Evolutionary conservation across 345 rosid species (phyloP).

Genomic region (Lenwebbia sp.): DNA sequence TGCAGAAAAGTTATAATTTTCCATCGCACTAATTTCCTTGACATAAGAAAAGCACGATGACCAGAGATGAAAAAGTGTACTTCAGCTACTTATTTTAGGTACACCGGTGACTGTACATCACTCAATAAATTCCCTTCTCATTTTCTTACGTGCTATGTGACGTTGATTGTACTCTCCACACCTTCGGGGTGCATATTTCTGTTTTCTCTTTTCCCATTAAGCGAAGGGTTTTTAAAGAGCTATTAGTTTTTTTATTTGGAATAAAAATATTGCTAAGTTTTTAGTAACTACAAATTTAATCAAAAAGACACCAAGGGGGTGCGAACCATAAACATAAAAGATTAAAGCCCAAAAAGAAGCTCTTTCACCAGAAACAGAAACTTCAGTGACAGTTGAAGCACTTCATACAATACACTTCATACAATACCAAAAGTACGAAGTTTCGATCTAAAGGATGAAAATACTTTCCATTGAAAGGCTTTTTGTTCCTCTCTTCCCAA

Average conservation of each 20-base stretch:
- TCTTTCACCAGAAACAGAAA: not conserved
- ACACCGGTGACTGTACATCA: not conserved
- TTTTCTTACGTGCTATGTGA: not conserved
- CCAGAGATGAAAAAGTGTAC: not conserved
- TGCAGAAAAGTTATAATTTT: not conserved
- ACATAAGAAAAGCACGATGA: not conserved
- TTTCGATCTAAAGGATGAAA: not conserved
- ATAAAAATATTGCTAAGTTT: not conserved
- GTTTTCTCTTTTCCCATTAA: not conserved
- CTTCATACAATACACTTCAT: not conserved
- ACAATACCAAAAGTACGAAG: not conserved
- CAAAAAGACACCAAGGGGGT: not conserved
- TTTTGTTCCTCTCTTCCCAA: not conserved
- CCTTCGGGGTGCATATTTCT: not conserved
- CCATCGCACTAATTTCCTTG: not conserved
- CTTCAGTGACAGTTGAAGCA: not conserved
- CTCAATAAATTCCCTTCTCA: not conserved
- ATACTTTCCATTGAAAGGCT: not conserved
- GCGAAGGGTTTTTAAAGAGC: not conserved
- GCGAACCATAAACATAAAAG: not conserved
- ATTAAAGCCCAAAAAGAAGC: not conserved
- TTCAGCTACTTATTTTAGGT: not conserved
- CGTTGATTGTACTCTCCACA: not conserved
- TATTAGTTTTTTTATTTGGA: not conserved
- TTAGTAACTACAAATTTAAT: not conserved